These are phyloP conservation scores for Cordyceps javanica DNA, from an alignment of 2,329 filamentous ascomycete genomes.

Conservation along the genomic window DNA sequence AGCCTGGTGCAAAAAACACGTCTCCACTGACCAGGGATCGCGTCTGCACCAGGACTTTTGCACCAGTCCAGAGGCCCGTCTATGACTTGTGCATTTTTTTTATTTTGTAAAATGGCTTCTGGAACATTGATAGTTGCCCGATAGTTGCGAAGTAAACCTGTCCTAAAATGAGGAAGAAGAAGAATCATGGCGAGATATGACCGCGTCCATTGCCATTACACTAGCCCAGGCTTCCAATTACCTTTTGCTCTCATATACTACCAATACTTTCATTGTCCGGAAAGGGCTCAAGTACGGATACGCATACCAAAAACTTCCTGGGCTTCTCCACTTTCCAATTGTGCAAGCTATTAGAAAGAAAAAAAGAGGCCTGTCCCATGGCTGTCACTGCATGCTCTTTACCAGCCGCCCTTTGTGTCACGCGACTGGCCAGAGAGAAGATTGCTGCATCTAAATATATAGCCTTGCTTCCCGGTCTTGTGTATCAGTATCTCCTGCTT, in stretches of 20 bases:
- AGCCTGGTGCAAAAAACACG: constrained; percentile 10
- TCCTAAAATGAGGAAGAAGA: not conserved
- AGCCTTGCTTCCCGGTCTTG: not conserved
- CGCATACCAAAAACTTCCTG: not conserved
- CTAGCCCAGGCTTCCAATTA: not conserved
- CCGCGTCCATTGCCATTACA: not conserved
- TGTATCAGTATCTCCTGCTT: not conserved
- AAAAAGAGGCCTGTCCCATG: not conserved
- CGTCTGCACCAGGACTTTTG: constrained; percentile 6
- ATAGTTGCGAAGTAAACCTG: not conserved
- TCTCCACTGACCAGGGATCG: constrained; percentile 13
- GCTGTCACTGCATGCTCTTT: not conserved
- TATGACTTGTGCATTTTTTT: constrained; percentile 2
- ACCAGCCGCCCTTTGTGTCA: not conserved
- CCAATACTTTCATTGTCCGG: not conserved
- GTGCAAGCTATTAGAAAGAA: constrained; percentile 2
- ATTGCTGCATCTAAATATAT: not conserved
- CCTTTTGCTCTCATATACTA: not conserved
- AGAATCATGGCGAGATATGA: not conserved
- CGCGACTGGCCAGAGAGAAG: not conserved
- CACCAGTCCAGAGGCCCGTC: not conserved
- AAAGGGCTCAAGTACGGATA: not conserved
- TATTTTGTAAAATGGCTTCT: not conserved
- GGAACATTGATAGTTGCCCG: not conserved
- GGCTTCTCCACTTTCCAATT: constrained; percentile 3